Evolutionary conservation across 139 green algal species (phyloP).

Genomic region (Volvox africanus): DNA sequence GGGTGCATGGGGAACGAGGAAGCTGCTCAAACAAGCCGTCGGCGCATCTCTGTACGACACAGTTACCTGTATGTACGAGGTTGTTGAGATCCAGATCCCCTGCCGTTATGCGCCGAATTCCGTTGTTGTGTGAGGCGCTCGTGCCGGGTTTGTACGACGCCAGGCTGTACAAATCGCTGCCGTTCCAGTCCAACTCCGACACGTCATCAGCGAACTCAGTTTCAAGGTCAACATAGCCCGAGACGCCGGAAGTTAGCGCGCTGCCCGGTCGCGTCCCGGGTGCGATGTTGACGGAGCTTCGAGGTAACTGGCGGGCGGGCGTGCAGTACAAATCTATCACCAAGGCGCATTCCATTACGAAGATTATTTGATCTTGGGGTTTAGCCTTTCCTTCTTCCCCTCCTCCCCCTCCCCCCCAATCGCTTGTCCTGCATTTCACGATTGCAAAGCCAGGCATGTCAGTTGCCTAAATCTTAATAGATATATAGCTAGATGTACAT

Average conservation of each 20-base stretch:
- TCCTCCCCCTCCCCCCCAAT: no score
- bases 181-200: not conserved
- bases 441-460: no score
- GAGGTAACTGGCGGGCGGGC: no score
- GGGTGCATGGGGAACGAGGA: not conserved
- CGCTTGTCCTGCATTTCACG: no score
- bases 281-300: no score
- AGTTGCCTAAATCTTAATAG: no score
- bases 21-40: not conserved
- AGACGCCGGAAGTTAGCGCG: constrained; percentile 12
- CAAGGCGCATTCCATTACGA: no score
- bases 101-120: not conserved
- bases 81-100: not conserved
- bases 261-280: not conserved
- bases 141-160: constrained; percentile 24
- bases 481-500: no score
- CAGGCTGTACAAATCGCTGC: constrained; percentile 30
- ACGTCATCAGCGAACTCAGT: not conserved
- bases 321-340: no score
- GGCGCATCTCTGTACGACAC: no score
- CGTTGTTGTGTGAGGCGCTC: not conserved
- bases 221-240: not conserved
- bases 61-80: not conserved
- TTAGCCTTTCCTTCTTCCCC: no score
- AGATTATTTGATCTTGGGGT: no score